These are phyloP conservation scores for Alternaria tenuissima DNA, from an alignment of 2,329 filamentous ascomycete genomes.

Conservation along the genomic window DNA sequence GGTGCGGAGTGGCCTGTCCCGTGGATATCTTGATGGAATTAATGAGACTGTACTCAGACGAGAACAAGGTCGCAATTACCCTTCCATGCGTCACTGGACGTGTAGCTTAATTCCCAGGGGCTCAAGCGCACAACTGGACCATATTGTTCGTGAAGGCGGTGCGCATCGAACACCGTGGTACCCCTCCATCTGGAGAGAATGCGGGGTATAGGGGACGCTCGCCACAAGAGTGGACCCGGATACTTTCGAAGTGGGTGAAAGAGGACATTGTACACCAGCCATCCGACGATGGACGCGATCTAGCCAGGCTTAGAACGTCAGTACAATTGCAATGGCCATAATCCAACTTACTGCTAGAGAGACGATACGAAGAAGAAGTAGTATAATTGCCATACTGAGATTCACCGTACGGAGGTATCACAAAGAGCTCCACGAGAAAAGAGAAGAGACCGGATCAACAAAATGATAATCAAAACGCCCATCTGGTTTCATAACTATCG, in stretches of 20 bases:
- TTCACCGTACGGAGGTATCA: not conserved
- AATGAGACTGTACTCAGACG: not conserved
- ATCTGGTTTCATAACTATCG: not conserved
- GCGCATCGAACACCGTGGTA: constrained; percentile 5
- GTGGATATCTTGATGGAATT: constrained; percentile 2
- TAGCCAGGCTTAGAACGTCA: not conserved
- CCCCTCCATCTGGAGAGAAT: constrained; percentile 13
- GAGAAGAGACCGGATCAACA: not conserved
- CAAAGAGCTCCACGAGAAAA: not conserved
- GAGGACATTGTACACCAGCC: constrained; percentile 5
- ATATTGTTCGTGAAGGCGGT: constrained; percentile 17
- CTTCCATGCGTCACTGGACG: constrained; percentile 15
- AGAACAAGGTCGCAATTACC: not conserved
- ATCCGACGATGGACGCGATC: constrained; percentile 4
- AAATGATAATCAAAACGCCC: not conserved
- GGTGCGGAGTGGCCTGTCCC: constrained; percentile 2
- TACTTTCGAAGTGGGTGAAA: constrained; percentile 10
- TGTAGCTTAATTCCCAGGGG: constrained; percentile 16
- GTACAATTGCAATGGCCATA: not conserved
- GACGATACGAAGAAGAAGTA: not conserved
- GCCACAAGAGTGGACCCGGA: constrained; percentile 5
- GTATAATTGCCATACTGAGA: not conserved
- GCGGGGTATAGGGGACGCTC: constrained; percentile 9
- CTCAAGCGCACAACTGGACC: constrained; percentile 19
- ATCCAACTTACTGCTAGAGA: not conserved